Conservation (phyloP, 2,329 filamentous ascomycete species). For the Zopfia rhizophila region DNA sequence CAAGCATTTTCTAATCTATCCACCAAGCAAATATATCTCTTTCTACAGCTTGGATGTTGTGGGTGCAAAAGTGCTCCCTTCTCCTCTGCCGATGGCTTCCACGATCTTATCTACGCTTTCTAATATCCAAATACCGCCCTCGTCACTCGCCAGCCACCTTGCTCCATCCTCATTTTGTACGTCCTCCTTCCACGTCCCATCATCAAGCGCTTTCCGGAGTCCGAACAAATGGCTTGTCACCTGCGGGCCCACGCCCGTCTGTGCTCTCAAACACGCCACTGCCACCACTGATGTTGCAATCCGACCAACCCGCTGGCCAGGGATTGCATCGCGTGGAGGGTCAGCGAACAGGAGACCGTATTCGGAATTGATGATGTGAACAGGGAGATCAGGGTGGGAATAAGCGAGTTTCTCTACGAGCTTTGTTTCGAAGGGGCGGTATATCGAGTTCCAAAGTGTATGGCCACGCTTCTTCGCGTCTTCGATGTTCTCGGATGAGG, state of each 20-base stretch:
- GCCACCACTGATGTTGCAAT: conserved; percentile 76
- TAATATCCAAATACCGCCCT: conserved; percentile 70
- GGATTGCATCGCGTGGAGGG: conserved; percentile 56
- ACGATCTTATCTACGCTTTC: conserved; percentile 68
- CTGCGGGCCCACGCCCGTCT: conserved; percentile 82
- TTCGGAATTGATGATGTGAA: conserved; percentile 76
- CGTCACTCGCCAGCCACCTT: conserved; percentile 69
- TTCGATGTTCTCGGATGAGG: conserved; percentile 58
- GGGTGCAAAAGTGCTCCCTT: not conserved
- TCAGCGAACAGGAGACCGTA: conserved; percentile 78
- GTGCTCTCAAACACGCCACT: conserved; percentile 75
- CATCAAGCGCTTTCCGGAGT: conserved; percentile 75
- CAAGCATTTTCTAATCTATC: too few relatives aligned
- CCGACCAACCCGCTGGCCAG: conserved; percentile 67
- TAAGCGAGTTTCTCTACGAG: conserved; percentile 72
- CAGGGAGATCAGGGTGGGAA: conserved; percentile 79
- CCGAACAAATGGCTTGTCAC: conserved; percentile 83
- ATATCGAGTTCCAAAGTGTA: conserved; percentile 76
- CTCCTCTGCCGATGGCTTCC: conserved; percentile 22
- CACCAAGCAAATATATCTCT: too few relatives aligned
- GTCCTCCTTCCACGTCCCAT: conserved; percentile 65
- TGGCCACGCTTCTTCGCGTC: conserved; percentile 66
- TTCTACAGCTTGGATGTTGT: too few relatives aligned
- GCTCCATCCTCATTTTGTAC: conserved; percentile 61
- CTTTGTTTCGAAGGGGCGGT: conserved; percentile 76